Conservation (phyloP, 805 yeast species). For the Yamadazyma paraphyllophila region DNA sequence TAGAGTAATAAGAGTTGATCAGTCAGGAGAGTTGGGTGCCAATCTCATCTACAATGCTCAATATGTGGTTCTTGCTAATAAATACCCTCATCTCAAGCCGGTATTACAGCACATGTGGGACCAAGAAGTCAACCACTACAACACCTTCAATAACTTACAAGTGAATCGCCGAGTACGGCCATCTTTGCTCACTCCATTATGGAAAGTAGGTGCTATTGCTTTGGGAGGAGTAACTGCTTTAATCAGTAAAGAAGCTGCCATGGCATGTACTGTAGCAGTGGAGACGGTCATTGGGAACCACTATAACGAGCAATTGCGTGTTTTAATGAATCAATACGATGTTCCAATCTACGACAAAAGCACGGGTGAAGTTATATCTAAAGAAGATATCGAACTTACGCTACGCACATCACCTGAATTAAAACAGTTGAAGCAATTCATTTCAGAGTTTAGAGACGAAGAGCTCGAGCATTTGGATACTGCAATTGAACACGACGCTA, state of each 20-base stretch:
- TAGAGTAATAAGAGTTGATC: conserved; percentile 84
- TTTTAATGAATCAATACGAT: conserved; percentile 64
- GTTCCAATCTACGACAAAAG: conserved; percentile 38
- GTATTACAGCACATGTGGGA: conserved; percentile 96
- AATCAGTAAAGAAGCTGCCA: conserved; percentile 91
- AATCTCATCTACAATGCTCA: conserved; percentile 92
- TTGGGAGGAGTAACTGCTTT: conserved; percentile 87
- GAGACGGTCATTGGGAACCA: conserved; percentile 98
- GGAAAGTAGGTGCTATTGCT: conserved; percentile 88
- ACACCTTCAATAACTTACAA: conserved; percentile 79
- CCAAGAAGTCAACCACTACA: conserved; percentile 89
- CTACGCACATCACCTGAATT: conserved; percentile 53
- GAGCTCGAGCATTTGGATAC: conserved; percentile 94
- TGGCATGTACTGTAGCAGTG: conserved; percentile 99
- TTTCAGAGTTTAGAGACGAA: conserved; percentile 83
- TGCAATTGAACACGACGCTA: conserved; percentile 89
- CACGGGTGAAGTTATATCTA: conserved; percentile 27
- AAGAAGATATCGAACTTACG: conserved; percentile 22
- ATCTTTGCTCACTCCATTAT: conserved; percentile 82
- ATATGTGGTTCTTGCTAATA: conserved; percentile 66
- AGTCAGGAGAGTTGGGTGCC: conserved; percentile 98
- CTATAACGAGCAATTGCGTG: conserved; percentile 85
- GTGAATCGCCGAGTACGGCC: conserved; percentile 81
- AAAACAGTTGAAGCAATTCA: conserved; percentile 52
- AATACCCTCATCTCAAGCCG: conserved; percentile 74